Base-by-base conservation (phyloP, 768 basidiomycete genomes). In the Termitomyces sp. region DNA sequence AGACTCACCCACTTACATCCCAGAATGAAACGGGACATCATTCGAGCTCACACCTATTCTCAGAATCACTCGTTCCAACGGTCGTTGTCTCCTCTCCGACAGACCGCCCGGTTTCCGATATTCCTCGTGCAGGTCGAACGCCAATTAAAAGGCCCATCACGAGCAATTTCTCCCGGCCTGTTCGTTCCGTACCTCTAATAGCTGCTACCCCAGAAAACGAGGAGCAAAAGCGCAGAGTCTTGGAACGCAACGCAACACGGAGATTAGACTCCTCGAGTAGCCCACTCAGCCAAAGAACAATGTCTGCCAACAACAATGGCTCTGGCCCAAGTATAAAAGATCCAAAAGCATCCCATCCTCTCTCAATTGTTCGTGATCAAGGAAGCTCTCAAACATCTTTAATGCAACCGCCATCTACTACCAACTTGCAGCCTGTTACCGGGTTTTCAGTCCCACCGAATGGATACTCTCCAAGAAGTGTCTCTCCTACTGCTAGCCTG, bases 151-250 rank as follows among this genome's bases (percentile, higher is more conserved):
- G 69, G 51, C 77, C 78, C n/a, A 75, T 78, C 6, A 76, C 76
- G 15, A 70, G 80, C 35, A 90, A 89, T 68, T 90, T 86, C 67
- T 90, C 90, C 24, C 77, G 87, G 53, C 87, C 88, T 50, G 79
- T 82, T 57, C 81, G 83, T 22, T 4, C 28, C 4, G 28, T 2
- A 28, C 79, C 81, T 18, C 72, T 72, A 73, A 55, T 63, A 70
- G 38, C 70, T 71, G 64, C 67, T 69, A 74, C 74, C 20, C 66
- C 70, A 7, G 71, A 76, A 61, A 75, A 74, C 63, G 75, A 77
- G 51, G 79, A 81, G 58, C 78, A 76, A 63, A 83, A 83, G 66
- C 71, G 74, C 44, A 75, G 73, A 54, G 83, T 84, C 9, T 74
- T 91, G 54, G 83, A 87, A 71, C 80, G 90, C 49, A 89, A 90